Conservation (phyloP, 78 protist genomes). For the Planoprotostelium fungivorum region DNA sequence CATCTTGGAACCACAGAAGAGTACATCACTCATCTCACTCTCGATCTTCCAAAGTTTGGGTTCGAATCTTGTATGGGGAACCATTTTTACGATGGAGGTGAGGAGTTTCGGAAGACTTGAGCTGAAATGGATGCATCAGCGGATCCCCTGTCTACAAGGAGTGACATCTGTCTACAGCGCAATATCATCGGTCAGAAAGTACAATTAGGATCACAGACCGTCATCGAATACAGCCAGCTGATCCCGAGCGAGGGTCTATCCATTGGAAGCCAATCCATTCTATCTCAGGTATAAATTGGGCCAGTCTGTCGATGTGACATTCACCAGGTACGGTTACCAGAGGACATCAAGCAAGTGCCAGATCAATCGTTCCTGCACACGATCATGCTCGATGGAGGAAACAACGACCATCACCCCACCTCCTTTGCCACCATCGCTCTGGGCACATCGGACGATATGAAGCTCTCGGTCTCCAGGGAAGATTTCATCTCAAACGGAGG, state of each 20-base stretch:
- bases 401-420: not conserved
- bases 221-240: constrained; percentile 31
- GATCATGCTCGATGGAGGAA: not conserved
- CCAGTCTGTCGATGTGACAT: not conserved
- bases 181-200: constrained; percentile 3
- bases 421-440: not conserved
- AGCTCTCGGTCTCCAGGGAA: not conserved
- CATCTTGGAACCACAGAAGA: constrained; percentile 58
- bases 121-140: constrained; percentile 5
- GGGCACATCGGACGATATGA: not conserved
- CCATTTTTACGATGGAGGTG: not conserved
- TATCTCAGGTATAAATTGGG: constrained; percentile 21
- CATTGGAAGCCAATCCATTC: constrained; percentile 29
- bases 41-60: constrained; percentile 26
- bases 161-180: not conserved
- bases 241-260: not conserved
- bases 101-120: not conserved
- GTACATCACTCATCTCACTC: constrained; percentile 46
- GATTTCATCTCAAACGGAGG: not conserved
- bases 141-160: not conserved
- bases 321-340: not conserved
- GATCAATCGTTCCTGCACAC: not conserved
- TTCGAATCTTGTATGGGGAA: constrained; percentile 5
- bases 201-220: not conserved
- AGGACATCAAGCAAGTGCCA: not conserved